A percentile compares a stretch with the other conserved stretches of the same genome.
These are phyloP conservation scores for Cladophialophora yegresii DNA, from an alignment of 2,329 filamentous ascomycete species.

Conservation along the genomic window DNA sequence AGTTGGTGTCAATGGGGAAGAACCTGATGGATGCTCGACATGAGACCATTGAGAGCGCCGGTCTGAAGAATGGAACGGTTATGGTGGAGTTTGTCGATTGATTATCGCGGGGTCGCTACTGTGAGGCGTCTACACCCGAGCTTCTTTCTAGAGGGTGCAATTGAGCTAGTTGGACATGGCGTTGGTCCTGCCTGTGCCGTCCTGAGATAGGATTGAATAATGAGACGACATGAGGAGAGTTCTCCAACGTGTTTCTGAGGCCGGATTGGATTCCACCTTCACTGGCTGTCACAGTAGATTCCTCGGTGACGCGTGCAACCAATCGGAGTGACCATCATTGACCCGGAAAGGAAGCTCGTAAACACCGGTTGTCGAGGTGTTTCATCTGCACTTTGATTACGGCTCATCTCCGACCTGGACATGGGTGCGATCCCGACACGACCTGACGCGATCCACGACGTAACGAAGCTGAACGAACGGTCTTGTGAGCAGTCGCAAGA, in stretches of 20 bases:
- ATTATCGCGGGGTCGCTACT: conserved; percentile 8
- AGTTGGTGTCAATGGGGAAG: conserved; percentile 82
- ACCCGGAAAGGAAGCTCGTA: conserved; percentile 13
- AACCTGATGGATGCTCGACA: conserved; percentile 79
- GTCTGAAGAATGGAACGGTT: conserved; percentile 87
- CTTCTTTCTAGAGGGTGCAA: conserved; percentile 11
- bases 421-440: neutral
- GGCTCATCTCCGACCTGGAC: neutral
- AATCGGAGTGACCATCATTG: conserved; percentile 3
- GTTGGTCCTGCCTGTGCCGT: neutral
- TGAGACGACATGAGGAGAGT: conserved; percentile 5
- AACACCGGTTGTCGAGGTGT: conserved; percentile 16
- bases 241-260: conserved; percentile 6
- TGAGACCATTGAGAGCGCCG: conserved; percentile 73
- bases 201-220: neutral
- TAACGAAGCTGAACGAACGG: conserved; percentile 13
- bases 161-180: conserved; percentile 2
- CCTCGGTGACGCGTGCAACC: conserved; percentile 6
- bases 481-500: neutral
- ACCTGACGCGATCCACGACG: conserved; percentile 16
- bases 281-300: conserved; percentile 6
- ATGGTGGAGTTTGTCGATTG: conserved; percentile 85
- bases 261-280: neutral
- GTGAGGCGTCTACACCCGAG: conserved; percentile 18
- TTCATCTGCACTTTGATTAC: conserved; percentile 19